phyloP scores from a whole-genome alignment of 108 stramenopile genomes.

The Cyclotella choctawhatcheeana region DNA sequence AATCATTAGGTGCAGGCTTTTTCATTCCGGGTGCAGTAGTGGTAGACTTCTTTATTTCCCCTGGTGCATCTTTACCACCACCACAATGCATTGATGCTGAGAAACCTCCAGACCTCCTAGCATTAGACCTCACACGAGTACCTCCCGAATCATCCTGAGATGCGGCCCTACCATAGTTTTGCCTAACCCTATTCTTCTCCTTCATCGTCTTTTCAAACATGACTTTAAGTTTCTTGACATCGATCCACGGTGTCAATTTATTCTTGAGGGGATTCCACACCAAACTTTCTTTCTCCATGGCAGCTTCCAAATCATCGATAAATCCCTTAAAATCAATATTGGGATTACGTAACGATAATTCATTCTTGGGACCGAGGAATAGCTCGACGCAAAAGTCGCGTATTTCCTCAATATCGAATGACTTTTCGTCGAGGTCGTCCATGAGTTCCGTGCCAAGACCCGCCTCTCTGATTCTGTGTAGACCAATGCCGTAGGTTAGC shows the following conservation, averaged over 20 bases:
- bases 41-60: too few species aligned
- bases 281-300: slow-evolving; percentile 24
- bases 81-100: neutral
- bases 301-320: slow-evolving; percentile 17
- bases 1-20: neutral
- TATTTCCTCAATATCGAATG: slow-evolving; percentile 52
- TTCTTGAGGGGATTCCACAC: slow-evolving; percentile 42
- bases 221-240: slow-evolving; percentile 26
- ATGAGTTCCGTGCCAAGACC: slow-evolving; percentile 40
- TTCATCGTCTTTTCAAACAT: slow-evolving; percentile 17
- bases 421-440: slow-evolving; percentile 66
- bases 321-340: slow-evolving; percentile 26
- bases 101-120: neutral
- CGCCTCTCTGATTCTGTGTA: slow-evolving; percentile 74
- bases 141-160: neutral
- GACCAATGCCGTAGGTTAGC: slow-evolving; percentile 62
- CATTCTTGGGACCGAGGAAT: slow-evolving; percentile 7
- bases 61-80: too few species aligned
- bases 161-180: neutral
- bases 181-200: neutral
- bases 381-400: slow-evolving; percentile 35
- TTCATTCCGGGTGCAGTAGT: too few species aligned
- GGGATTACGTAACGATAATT: slow-evolving; percentile 36
- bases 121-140: neutral
- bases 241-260: slow-evolving; percentile 30